phyloP scores from a whole-genome alignment of 768 basidiomycete species.

The Saitozyma sp. region DNA sequence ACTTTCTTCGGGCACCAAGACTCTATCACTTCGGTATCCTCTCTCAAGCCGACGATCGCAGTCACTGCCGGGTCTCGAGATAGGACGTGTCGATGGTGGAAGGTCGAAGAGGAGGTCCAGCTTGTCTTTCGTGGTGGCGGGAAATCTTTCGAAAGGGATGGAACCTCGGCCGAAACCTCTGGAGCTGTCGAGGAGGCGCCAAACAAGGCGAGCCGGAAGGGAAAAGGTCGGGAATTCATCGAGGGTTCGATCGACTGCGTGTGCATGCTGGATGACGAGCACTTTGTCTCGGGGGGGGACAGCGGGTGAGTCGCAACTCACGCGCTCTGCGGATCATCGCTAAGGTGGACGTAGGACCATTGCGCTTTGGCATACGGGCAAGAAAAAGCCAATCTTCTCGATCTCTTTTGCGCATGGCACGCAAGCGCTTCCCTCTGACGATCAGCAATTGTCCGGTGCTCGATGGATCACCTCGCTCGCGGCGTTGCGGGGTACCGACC shows the following conservation, averaged over 20 bases:
- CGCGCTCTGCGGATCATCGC: background rate
- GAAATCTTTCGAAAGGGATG: constrained; percentile 64
- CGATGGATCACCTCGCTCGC: constrained; percentile 89
- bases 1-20: constrained; percentile 98
- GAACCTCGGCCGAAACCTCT: constrained; percentile 54
- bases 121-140: constrained; percentile 97
- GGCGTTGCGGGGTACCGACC: constrained; percentile 79
- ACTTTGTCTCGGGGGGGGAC: constrained; percentile 91
- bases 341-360: constrained; percentile 64
- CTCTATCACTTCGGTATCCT: constrained; percentile 71
- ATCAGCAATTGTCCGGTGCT: constrained; percentile 71
- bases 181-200: constrained; percentile 38
- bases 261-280: constrained; percentile 91
- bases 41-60: constrained; percentile 77
- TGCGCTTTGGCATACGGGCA: constrained; percentile 82
- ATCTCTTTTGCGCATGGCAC: constrained; percentile 79
- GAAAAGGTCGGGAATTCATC: constrained; percentile 61
- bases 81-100: constrained; percentile 92
- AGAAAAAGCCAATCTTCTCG: constrained; percentile 93
- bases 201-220: constrained; percentile 28
- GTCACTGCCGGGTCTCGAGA: constrained; percentile 87
- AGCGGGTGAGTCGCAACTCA: constrained; percentile 69
- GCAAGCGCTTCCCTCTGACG: constrained; percentile 5
- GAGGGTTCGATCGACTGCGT: constrained; percentile 92
- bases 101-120: constrained; percentile 90